phyloP scores from a whole-genome alignment of 371 early-diverging fungal species.

The Conidiobolus incongruus region DNA sequence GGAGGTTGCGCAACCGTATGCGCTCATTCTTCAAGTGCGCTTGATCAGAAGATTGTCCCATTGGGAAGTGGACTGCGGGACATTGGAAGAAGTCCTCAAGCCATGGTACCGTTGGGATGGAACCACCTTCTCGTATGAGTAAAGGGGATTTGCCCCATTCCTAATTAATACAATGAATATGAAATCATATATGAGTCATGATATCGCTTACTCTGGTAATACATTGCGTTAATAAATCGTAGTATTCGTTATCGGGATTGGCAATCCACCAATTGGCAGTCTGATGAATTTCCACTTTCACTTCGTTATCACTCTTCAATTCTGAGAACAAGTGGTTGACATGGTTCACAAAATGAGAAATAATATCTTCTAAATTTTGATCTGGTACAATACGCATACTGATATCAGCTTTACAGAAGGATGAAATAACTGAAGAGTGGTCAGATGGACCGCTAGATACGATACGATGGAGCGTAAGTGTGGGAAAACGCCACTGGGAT shows the following conservation, averaged over 20 bases:
- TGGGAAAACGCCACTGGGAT: constrained; percentile 58
- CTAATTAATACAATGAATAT: constrained; percentile 7
- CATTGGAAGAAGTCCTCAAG: constrained; percentile 46
- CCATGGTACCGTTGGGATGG: constrained; percentile 63
- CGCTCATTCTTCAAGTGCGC: constrained; percentile 62
- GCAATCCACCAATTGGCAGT: constrained; percentile 65
- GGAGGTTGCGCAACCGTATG: constrained; percentile 19
- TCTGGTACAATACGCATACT: constrained; percentile 69
- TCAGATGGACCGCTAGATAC: constrained; percentile 44
- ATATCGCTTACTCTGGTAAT: constrained; percentile 16
- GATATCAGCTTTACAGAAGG: constrained; percentile 37
- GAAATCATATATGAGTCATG: neutral
- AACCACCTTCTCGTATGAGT: constrained; percentile 61
- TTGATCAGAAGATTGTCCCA: constrained; percentile 56
- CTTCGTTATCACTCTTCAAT: constrained; percentile 22
- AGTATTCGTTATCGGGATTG: constrained; percentile 35
- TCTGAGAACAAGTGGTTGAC: constrained; percentile 23
- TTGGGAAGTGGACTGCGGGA: constrained; percentile 50
- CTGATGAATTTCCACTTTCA: constrained; percentile 27
- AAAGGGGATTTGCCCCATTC: constrained; percentile 34
- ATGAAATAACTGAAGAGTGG: constrained; percentile 42
- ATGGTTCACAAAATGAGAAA: constrained; percentile 22
- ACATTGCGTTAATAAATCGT: constrained; percentile 35
- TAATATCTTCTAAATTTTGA: constrained; percentile 37
- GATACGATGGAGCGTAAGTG: constrained; percentile 56